Conservation (phyloP, 2,329 filamentous ascomycete species). For the Hymenoscyphus albidus region DNA sequence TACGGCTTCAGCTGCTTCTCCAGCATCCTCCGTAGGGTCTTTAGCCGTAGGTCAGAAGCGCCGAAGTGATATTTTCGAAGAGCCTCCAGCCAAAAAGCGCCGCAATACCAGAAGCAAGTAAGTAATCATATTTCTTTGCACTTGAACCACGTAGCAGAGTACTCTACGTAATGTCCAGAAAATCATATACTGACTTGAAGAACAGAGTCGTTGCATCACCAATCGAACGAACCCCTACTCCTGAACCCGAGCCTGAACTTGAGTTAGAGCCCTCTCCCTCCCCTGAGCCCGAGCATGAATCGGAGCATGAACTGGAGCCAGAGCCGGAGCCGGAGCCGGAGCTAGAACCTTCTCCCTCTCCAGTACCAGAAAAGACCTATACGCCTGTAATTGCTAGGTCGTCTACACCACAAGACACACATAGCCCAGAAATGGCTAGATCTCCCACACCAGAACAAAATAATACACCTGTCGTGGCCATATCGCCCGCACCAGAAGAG, state of each 20-base stretch:
- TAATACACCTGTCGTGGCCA: slow-evolving; percentile 24
- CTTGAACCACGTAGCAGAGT: background rate
- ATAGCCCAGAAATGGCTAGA: background rate
- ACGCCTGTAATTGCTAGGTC: background rate
- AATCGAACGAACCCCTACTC: background rate
- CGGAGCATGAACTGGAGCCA: background rate
- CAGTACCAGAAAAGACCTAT: background rate
- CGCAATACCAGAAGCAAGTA: slow-evolving; percentile 35
- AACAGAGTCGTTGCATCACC: background rate
- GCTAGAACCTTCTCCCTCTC: background rate
- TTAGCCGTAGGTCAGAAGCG: background rate
- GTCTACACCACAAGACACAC: background rate
- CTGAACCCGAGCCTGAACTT: background rate
- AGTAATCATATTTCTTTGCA: slow-evolving; percentile 38
- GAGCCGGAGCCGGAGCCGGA: background rate
- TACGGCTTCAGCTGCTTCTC: background rate
- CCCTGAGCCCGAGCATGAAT: background rate
- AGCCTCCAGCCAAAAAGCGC: background rate
- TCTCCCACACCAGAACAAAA: slow-evolving; percentile 28
- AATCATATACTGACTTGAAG: background rate
- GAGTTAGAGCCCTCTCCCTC: background rate
- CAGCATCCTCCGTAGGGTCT: background rate
- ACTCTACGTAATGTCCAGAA: background rate
- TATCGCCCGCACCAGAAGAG: slow-evolving; percentile 20
- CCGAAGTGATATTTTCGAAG: background rate